phyloP scores from a whole-genome alignment of 768 basidiomycete species.

The Mycena rosella region DNA sequence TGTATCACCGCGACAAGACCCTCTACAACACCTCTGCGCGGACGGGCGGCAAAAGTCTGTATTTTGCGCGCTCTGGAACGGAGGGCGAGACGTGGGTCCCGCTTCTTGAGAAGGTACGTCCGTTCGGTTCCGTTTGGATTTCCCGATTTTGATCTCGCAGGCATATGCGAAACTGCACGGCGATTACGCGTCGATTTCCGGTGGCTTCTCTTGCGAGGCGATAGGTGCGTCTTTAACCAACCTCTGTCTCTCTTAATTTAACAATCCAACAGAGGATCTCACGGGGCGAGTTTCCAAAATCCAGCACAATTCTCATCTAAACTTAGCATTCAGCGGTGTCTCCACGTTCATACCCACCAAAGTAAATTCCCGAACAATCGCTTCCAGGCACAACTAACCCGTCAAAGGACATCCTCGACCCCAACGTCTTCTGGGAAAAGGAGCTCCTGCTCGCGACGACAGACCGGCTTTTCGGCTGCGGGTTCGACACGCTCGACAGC shows the following conservation, averaged over 20 bases:
- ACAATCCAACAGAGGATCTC: conserved; percentile 55
- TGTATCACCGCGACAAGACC: conserved; percentile 66
- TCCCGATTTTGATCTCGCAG: conserved; percentile 1
- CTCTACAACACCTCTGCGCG: conserved; percentile 59
- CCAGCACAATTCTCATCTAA: no score
- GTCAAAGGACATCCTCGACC: conserved; percentile 60
- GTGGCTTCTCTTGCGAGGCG: conserved; percentile 58
- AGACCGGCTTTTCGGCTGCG: conserved; percentile 67
- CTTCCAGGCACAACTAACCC: background rate
- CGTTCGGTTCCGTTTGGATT: background rate
- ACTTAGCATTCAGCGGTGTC: conserved; percentile 50
- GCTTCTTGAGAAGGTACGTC: conserved; percentile 61
- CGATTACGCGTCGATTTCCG: conserved; percentile 52
- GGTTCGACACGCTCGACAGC: conserved; percentile 53
- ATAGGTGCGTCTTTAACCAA: conserved; percentile 40
- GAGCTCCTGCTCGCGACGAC: conserved; percentile 64
- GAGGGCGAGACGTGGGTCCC: conserved; percentile 69
- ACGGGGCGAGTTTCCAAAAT: conserved; percentile 57
- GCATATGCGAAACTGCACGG: conserved; percentile 70
- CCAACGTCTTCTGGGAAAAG: conserved; percentile 65
- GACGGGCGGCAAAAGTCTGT: conserved; percentile 61
- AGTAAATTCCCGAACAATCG: conserved; percentile 38
- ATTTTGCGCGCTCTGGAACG: conserved; percentile 62
- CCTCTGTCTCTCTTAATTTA: background rate
- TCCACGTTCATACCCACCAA: conserved; percentile 58